Conservation (phyloP, 2,329 filamentous ascomycete genomes). For the Penicillium sp. region DNA sequence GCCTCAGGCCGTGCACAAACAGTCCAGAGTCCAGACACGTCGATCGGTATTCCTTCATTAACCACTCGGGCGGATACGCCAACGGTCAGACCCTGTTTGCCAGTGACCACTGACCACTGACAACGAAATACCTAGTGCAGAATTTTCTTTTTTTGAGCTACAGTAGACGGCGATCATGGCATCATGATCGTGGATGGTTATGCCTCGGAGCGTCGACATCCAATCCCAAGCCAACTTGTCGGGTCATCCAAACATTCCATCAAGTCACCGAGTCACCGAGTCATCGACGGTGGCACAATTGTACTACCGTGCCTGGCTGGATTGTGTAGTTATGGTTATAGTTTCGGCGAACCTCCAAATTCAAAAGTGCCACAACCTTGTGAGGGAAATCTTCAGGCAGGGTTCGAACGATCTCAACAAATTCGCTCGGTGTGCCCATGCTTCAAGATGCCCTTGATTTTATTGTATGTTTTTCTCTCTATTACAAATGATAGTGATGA, state of each 20-base stretch:
- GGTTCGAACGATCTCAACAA: background rate
- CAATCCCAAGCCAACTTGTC: conserved; percentile 4
- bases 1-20: conserved; percentile 2
- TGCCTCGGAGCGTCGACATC: background rate
- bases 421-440: too few relatives aligned
- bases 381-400: background rate
- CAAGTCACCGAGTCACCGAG: too few relatives aligned
- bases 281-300: too few relatives aligned
- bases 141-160: background rate
- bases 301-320: background rate
- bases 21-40: conserved; percentile 11
- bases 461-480: too few relatives aligned
- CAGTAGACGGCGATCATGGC: conserved; percentile 18
- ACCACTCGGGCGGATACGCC: conserved; percentile 1
- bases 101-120: background rate
- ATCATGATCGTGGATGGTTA: conserved; percentile 8
- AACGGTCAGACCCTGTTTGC: conserved; percentile 15
- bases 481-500: too few relatives aligned
- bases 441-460: too few relatives aligned
- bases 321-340: background rate
- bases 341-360: background rate
- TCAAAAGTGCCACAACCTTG: background rate
- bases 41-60: conserved; percentile 10
- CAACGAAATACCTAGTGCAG: too few relatives aligned
- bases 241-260: background rate